These are phyloP conservation scores for Verticillium tricorpus DNA, from an alignment of 2,329 filamentous ascomycete genomes.

Conservation along the genomic window DNA sequence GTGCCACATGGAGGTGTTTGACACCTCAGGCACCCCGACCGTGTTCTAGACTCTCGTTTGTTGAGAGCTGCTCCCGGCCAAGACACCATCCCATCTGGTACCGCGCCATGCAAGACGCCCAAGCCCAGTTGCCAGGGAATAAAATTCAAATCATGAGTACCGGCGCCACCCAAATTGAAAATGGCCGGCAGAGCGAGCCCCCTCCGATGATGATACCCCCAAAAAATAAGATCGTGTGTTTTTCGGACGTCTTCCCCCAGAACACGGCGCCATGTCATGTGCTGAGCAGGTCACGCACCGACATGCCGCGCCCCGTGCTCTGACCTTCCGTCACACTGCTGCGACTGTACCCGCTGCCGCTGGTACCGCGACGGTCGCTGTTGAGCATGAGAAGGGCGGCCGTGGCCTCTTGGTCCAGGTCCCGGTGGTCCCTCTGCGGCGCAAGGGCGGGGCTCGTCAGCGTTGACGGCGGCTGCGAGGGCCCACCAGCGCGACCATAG, in stretches of 20 bases:
- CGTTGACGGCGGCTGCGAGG: constrained; percentile 43
- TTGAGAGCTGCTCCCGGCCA: neutral
- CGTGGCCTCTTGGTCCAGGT: constrained; percentile 73
- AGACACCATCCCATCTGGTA: neutral
- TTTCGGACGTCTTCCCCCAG: neutral
- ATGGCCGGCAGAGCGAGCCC: neutral
- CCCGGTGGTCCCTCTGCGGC: constrained; percentile 40
- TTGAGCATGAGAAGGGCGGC: constrained; percentile 86
- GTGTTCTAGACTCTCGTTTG: neutral
- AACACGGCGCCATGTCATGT: constrained; percentile 30
- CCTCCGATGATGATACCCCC: neutral
- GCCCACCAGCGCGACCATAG: constrained; percentile 27
- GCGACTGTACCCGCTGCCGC: constrained; percentile 44
- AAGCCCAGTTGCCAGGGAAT: neutral
- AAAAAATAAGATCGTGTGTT: neutral
- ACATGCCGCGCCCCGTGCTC: constrained; percentile 41
- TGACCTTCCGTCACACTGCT: constrained; percentile 26
- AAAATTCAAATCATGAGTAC: neutral
- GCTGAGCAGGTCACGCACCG: constrained; percentile 50
- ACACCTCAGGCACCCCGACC: neutral
- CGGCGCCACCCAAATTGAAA: neutral
- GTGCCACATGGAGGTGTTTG: neutral
- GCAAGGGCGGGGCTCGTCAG: constrained; percentile 54
- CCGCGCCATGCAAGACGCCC: neutral
- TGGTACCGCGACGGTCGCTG: constrained; percentile 58